Conservation (phyloP, 768 basidiomycete genomes). For the Stropharia rugosoannulata region DNA sequence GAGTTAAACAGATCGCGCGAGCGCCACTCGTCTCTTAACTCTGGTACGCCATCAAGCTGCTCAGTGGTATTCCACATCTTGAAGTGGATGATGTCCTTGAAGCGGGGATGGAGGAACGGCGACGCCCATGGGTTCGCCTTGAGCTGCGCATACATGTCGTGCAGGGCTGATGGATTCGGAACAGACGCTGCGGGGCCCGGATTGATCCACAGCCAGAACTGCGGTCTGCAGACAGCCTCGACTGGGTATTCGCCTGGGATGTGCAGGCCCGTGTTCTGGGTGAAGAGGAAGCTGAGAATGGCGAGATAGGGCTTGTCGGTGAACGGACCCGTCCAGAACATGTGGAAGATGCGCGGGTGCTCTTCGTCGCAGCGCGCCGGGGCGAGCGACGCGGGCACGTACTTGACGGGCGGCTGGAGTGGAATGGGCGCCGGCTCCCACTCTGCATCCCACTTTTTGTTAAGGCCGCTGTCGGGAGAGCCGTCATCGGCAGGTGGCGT, state of each 20-base stretch:
- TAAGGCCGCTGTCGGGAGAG: constrained; percentile 48
- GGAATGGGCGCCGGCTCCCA: constrained; percentile 55
- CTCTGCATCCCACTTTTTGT: constrained; percentile 57
- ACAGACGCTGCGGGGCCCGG: constrained; percentile 93
- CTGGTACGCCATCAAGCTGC: constrained; percentile 88
- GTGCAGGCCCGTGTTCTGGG: constrained; percentile 90
- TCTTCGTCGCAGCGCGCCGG: constrained; percentile 76
- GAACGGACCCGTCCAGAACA: constrained; percentile 99
- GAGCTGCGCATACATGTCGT: constrained; percentile 82
- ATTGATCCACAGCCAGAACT: constrained; percentile 99
- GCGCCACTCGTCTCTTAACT: constrained; percentile 91
- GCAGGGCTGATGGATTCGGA: constrained; percentile 78
- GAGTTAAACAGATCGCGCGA: constrained; percentile 85
- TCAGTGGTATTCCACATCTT: constrained; percentile 99
- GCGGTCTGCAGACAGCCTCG: constrained; percentile 74
- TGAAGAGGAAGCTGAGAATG: constrained; percentile 91
- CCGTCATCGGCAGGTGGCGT: constrained; percentile 16
- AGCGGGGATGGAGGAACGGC: constrained; percentile 90
- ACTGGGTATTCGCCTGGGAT: constrained; percentile 42
- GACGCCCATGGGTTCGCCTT: constrained; percentile 90
- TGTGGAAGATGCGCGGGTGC: constrained; percentile 90
- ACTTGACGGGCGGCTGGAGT: constrained; percentile 50
- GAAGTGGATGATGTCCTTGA: constrained; percentile 91
- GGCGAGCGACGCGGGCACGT: constrained; percentile 57
- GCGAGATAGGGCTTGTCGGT: constrained; percentile 99